These are phyloP conservation scores for Naganishia cerealis DNA, from an alignment of 1,284 basidiomycete genomes.

Conservation along the genomic window DNA sequence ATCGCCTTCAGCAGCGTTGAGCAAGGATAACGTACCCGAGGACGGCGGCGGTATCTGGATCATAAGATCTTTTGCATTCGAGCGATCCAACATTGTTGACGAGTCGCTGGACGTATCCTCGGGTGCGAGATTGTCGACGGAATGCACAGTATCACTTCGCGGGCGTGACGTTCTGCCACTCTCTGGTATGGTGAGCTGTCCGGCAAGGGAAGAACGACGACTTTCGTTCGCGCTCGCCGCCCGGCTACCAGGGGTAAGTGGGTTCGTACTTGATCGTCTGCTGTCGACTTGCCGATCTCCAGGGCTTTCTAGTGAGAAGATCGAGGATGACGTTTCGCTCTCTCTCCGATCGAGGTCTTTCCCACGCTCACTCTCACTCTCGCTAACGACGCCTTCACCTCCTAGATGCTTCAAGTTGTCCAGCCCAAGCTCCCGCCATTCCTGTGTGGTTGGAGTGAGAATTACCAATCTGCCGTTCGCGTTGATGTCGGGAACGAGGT, in stretches of 20 bases:
- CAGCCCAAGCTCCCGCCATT: constrained; percentile 50
- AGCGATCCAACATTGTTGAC: constrained; percentile 1
- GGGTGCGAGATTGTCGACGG: constrained; percentile 13
- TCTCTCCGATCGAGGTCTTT: constrained; percentile 3
- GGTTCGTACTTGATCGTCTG: constrained; percentile 15
- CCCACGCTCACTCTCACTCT: constrained; percentile 29
- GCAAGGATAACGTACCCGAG: constrained; percentile 10
- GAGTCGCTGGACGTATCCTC: not conserved
- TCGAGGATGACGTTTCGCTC: constrained; percentile 24
- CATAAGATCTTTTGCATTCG: constrained; percentile 15
- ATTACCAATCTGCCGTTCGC: constrained; percentile 47
- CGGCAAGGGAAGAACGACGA: constrained; percentile 1
- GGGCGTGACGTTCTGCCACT: not conserved
- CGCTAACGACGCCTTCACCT: constrained; percentile 27
- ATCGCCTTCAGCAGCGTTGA: not conserved
- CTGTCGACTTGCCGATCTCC: constrained; percentile 29
- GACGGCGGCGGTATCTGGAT: constrained; percentile 16
- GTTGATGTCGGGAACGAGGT: constrained; percentile 41
- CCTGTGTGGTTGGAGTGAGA: constrained; percentile 55
- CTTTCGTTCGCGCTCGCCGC: not conserved
- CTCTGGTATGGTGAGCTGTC: not conserved
- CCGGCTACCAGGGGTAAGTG: not conserved
- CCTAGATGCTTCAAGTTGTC: constrained; percentile 31
- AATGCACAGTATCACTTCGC: constrained; percentile 25
- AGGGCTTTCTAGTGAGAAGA: constrained; percentile 14